Conservation (phyloP, 306 rosid species). For the Vigna mungo region DNA sequence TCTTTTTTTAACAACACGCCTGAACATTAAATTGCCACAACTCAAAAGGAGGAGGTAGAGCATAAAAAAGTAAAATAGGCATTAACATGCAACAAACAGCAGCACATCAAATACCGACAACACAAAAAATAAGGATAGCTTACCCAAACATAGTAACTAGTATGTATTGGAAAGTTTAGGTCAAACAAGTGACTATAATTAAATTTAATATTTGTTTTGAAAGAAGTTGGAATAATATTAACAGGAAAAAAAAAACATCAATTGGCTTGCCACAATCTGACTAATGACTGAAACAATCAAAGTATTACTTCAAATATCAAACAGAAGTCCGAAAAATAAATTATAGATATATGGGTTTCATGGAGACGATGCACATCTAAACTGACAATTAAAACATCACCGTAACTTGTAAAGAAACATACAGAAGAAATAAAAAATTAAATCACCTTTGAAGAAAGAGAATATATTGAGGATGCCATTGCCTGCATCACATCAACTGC, state of each 20-base stretch:
- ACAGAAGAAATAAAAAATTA: conserved; percentile 12
- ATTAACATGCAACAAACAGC: background rate
- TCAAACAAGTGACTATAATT: background rate
- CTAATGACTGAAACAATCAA: conserved; percentile 1
- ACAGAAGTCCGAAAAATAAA: conserved; percentile 9
- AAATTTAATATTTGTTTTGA: background rate
- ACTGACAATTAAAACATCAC: conserved; percentile 18
- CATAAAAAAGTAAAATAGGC: background rate
- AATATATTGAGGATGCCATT: conserved; percentile 89
- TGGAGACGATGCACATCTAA: conserved; percentile 19
- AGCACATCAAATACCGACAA: conserved; percentile 12
- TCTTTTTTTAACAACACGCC: background rate
- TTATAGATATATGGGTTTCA: conserved; percentile 15
- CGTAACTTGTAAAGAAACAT: conserved; percentile 26
- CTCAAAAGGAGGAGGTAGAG: background rate
- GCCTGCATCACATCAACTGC: conserved; percentile 97
- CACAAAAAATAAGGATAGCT: conserved; percentile 1
- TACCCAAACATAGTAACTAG: background rate
- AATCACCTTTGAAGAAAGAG: conserved; percentile 83
- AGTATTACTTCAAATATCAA: conserved; percentile 29
- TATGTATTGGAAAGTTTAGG: conserved; percentile 12
- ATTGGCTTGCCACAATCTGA: conserved; percentile 14
- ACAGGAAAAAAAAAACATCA: conserved; percentile 25
- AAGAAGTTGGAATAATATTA: conserved; percentile 10
- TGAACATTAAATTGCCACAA: conserved; percentile 18